These are phyloP conservation scores for Dioscorea dumetorum DNA, from an alignment of 106 monocot genomes.

Conservation along the genomic window DNA sequence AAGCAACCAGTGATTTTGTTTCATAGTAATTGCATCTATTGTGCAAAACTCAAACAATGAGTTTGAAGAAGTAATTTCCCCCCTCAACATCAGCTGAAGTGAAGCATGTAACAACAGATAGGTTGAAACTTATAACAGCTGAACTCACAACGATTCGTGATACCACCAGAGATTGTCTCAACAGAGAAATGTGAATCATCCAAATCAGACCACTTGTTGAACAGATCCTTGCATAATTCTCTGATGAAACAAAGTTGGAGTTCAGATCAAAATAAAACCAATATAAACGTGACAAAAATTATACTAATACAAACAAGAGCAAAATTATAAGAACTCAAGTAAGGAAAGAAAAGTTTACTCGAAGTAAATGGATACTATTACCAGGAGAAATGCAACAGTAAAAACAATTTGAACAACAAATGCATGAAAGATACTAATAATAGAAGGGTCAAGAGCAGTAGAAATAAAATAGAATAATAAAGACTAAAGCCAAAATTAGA, in stretches of 20 bases:
- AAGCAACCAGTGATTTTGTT: not conserved
- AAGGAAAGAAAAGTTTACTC: not conserved
- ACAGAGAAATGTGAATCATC: slow-evolving; percentile 57
- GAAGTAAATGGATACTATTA: not conserved
- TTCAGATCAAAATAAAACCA: not conserved
- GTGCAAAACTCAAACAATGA: not conserved
- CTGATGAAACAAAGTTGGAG: slow-evolving; percentile 28
- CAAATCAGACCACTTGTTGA: slow-evolving; percentile 61
- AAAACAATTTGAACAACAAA: not conserved
- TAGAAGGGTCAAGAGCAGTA: no score
- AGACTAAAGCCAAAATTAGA: no score
- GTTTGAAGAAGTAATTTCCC: not conserved
- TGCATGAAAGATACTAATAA: not conserved
- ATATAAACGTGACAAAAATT: not conserved
- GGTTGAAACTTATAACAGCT: not conserved
- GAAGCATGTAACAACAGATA: not conserved
- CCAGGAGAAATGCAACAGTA: not conserved
- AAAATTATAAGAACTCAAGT: not conserved
- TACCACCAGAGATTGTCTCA: slow-evolving; percentile 85
- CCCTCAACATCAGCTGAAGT: slow-evolving; percentile 4
- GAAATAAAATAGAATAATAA: no score
- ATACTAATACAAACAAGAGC: not conserved
- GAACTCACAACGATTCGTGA: slow-evolving; percentile 95
- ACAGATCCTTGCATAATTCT: slow-evolving; percentile 70
- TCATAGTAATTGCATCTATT: not conserved